Base-by-base conservation (phyloP, 495 filamentous ascomycete species). In the Penicillium simplicissimum region DNA sequence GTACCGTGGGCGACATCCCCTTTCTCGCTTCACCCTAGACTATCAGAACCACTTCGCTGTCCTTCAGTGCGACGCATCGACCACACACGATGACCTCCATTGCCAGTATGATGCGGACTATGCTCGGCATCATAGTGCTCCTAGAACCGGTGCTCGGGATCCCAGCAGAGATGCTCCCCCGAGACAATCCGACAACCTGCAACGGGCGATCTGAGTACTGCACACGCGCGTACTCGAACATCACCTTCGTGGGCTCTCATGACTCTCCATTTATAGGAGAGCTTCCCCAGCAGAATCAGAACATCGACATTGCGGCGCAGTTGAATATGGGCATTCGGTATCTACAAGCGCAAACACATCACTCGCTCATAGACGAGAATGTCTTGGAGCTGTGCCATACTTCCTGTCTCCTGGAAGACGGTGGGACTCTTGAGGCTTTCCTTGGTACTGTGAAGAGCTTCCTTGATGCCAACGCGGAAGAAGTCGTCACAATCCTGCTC, bases 161-260 rank as follows among this genome's bases (percentile, higher is more conserved):
- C 0, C 57, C 59, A 28, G 23, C 17, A 33, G 55, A 35, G 17
- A 4, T 67, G 3, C 28, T 58, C 21, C 11, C 53, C 8, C 51
- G 57, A 57, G 55, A 55, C 14, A 48, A 67, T 8, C 58, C 60
- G 45, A 57, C 57, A 13, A 63, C 67, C 61, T 91, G 89, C 78
- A 92, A 92, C 68, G 89, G 89, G 75, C 85, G 81, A 34, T 75
- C 85, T 3, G 71, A 79, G 47, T 82, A 88, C 58, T 91, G 88
- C 74, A 67, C 68, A 49, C 82, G 84, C 14, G 70, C 76, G 7
- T 91, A 90, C 77, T 84, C 80, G 68, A 85, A 87, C 55, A 76
- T 91, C 61, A 87, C 88, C 1, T 81, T 88, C 63, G 78, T 91
- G 66, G 89, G 88, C 19, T 83, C 88, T 28, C 89, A 92, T 71